Conservation (phyloP, 163 green algal genomes). For the Scenedesmus sp. region DNA sequence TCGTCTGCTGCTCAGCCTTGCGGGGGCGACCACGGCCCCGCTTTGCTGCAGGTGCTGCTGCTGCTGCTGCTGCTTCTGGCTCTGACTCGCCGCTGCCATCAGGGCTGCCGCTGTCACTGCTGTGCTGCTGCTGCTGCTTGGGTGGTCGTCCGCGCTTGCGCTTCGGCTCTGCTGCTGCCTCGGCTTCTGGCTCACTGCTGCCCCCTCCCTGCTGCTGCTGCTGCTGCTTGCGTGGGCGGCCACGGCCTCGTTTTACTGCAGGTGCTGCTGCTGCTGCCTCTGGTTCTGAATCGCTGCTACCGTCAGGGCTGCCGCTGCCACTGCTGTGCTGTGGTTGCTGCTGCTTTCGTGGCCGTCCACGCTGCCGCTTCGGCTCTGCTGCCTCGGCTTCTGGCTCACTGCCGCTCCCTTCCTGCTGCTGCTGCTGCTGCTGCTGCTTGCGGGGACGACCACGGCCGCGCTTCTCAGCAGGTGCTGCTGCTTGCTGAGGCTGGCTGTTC, state of each 20-base stretch:
- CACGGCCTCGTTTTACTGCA: neutral
- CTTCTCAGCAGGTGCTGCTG: neutral
- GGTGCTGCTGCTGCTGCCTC: slow-evolving; percentile 20
- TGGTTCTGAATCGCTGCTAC: neutral
- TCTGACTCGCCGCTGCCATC: neutral
- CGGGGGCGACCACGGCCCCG: neutral
- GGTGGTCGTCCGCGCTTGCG: neutral
- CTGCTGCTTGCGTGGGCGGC: neutral
- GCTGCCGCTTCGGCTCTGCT: neutral
- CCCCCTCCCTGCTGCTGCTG: neutral
- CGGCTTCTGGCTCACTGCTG: neutral
- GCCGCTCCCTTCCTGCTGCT: neutral
- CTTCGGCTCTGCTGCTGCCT: neutral
- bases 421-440: slow-evolving; percentile 13
- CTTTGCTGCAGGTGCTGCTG: slow-evolving; percentile 13
- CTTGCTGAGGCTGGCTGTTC: neutral
- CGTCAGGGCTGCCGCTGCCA: neutral
- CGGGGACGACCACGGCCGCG: neutral
- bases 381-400: neutral
- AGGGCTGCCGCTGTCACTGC: neutral
- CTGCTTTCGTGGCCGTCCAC: neutral
- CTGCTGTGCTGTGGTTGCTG: neutral
- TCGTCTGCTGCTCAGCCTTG: neutral
- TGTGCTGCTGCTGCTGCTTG: neutral
- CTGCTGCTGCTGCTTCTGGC: slow-evolving; percentile 20